phyloP scores from a whole-genome alignment of 768 basidiomycete genomes.

The Leccinum obscurum region DNA sequence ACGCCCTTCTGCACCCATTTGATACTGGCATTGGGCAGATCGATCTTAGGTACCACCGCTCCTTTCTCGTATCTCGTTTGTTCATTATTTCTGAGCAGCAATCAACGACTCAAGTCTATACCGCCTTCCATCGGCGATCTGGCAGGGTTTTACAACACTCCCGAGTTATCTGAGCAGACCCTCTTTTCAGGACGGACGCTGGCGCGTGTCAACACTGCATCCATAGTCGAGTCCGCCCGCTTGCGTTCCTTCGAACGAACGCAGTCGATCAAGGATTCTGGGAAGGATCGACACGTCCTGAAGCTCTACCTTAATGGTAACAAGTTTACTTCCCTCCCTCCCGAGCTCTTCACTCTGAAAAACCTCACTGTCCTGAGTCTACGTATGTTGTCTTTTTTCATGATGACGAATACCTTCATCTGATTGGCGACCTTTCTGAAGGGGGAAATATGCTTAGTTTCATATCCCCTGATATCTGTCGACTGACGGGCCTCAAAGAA shows the following conservation, averaged over 20 bases:
- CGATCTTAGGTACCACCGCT: conserved; percentile 50
- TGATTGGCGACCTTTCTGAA: conserved; percentile 22
- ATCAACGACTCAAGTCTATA: conserved; percentile 45
- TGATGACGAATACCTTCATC: neutral
- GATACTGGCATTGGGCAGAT: conserved; percentile 51
- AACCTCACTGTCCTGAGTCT: conserved; percentile 63
- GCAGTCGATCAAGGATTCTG: conserved; percentile 31
- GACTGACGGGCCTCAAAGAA: conserved; percentile 52
- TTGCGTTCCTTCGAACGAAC: conserved; percentile 28
- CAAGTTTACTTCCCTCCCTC: conserved; percentile 52
- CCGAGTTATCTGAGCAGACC: conserved; percentile 35
- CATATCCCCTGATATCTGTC: conserved; percentile 64
- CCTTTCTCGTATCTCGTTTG: conserved; percentile 1
- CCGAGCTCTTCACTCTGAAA: conserved; percentile 54
- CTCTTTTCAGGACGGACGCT: conserved; percentile 28
- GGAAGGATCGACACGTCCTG: conserved; percentile 49
- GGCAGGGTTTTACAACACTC: conserved; percentile 44
- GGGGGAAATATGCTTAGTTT: conserved; percentile 56
- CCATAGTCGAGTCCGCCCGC: conserved; percentile 23
- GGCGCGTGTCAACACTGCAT: conserved; percentile 38
- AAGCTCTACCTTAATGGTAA: conserved; percentile 60
- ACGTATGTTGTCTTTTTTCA: conserved; percentile 43
- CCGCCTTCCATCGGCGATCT: conserved; percentile 49
- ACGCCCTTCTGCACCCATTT: conserved; percentile 43
- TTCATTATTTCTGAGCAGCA: conserved; percentile 31